Base-by-base conservation (phyloP, 768 basidiomycete species). In the Cystobasidium onofrii region DNA sequence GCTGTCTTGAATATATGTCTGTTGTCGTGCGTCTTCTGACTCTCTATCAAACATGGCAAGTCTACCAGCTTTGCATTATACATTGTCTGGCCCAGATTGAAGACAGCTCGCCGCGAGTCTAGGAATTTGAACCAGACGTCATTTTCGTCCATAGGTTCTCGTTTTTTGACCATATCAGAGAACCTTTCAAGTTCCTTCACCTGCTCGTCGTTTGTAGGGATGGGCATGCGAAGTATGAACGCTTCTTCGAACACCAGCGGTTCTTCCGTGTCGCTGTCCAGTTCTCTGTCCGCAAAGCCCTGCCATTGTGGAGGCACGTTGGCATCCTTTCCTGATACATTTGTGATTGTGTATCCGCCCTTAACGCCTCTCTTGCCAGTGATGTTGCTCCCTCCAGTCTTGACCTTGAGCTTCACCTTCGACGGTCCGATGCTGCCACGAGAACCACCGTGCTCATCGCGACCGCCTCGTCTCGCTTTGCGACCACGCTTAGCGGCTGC, bases 71-170 rank as follows among this genome's bases (percentile, higher is more conserved):
- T 98, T 25, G 95, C 87, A 33, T 90, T 87, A 80, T 94, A 95
- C 0, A 87, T 84, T 65, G 85, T 87, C 73, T 88, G 88, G 13
- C 89, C 90, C 27, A 94, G 85, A 81, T 93, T 91, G 80, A 99
- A 92, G 41, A 90, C 85, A 12, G 90, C 96, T 74, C 95, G 84
- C 60, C 96, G 86, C 71, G 92, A 90, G 80, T 99, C 96, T 83
- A 96, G 92, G 81, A 99, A 98, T 82, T 95, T 96, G 86, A 99
- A 94, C 90, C 92, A 97, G 15, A 90, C 87, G 77, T 94, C 94
- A 77, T 88, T 88, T 50, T 55, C 73, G 7, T 92, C 84, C 60
- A 87, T 82, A 6, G 92, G 83, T 79, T 94, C 91, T 75, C 92
- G 85, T 63, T 87, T 82, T 64, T 87, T 85, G 39, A 93, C 87